Percentiles rank a stretch among this genome's conserved stretches.
Evolutionary conservation across 2,329 filamentous ascomycete genomes (phyloP).

Genomic region (Clonostachys byssicola): DNA sequence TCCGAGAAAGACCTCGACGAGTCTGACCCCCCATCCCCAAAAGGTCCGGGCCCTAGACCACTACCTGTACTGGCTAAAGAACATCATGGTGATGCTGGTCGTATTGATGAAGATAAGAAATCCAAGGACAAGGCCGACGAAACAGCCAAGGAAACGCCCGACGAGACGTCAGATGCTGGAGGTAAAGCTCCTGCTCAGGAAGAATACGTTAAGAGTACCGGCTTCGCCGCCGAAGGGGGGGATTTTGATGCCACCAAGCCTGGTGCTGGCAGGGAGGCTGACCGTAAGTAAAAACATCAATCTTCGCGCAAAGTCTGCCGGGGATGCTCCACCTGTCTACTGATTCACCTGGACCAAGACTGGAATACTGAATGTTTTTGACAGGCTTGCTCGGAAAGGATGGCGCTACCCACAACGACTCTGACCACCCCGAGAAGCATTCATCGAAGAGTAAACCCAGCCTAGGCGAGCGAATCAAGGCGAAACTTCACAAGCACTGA

Average conservation of each 20-base stretch:
- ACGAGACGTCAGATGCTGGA: slow-evolving; percentile 8
- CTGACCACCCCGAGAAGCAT: slow-evolving; percentile 16
- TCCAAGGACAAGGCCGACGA: slow-evolving; percentile 6
- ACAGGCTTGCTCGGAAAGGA: background rate
- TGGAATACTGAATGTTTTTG: too few relatives aligned
- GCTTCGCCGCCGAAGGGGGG: slow-evolving; percentile 60
- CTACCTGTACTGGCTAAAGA: slow-evolving; percentile 27
- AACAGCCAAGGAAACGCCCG: slow-evolving; percentile 10
- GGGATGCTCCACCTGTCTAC: slow-evolving; percentile 13
- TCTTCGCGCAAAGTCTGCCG: slow-evolving; percentile 44
- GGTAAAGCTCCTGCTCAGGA: slow-evolving; percentile 19
- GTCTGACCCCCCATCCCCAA: slow-evolving; percentile 21
- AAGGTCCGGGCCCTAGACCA: slow-evolving; percentile 37
- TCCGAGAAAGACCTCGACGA: slow-evolving; percentile 23
- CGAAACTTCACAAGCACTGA: slow-evolving; percentile 51
- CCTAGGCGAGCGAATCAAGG: slow-evolving; percentile 63
- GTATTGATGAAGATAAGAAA: background rate
- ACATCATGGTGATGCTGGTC: slow-evolving; percentile 23
- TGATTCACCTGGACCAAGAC: too few relatives aligned
- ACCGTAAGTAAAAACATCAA: slow-evolving; percentile 44
- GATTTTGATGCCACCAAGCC: slow-evolving; percentile 62
- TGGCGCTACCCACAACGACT: background rate
- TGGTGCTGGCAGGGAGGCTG: slow-evolving; percentile 63
- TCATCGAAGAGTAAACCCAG: slow-evolving; percentile 38
- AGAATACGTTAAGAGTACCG: slow-evolving; percentile 51